phyloP scores from a whole-genome alignment of 495 filamentous ascomycete species.

The Zalerion maritima region DNA sequence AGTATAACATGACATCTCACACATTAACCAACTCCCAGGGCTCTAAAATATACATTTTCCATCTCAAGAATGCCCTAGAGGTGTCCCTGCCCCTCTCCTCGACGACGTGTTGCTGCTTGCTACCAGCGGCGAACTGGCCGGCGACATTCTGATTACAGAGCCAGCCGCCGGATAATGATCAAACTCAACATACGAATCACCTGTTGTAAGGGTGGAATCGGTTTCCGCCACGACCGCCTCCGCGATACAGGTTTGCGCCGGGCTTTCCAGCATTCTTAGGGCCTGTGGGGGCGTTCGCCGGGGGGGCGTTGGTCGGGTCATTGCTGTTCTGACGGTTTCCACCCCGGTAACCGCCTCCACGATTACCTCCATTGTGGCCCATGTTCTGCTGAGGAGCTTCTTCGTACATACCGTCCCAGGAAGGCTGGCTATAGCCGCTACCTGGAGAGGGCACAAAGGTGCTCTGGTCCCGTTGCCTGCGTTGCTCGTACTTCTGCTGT shows the following conservation, averaged over 20 bases:
- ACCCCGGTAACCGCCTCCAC: conserved; percentile 35
- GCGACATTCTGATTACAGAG: no score
- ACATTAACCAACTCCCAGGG: no score
- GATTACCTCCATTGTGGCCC: conserved; percentile 34
- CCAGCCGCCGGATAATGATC: no score
- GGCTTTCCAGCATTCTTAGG: conserved; percentile 92
- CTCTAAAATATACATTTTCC: no score
- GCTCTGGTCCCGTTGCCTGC: conserved; percentile 21
- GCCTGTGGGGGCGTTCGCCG: conserved; percentile 87
- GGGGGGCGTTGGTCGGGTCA: conserved; percentile 47
- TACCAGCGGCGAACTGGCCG: no score
- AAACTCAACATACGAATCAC: conserved; percentile 15
- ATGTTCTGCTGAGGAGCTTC: conserved; percentile 82
- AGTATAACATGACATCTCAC: no score
- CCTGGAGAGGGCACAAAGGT: conserved; percentile 1
- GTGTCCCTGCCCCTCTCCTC: no score
- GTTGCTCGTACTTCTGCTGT: conserved; percentile 71
- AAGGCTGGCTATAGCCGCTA: conserved; percentile 40
- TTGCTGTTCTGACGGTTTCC: conserved; percentile 26
- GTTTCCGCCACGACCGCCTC: conserved; percentile 67
- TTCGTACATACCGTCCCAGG: conserved; percentile 99
- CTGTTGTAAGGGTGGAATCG: conserved; percentile 66
- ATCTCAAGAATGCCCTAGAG: no score
- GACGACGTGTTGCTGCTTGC: no score
- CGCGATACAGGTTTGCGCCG: conserved; percentile 87